Conservation (phyloP, 345 rosid species). For the Eucalyptus urophylla region DNA sequence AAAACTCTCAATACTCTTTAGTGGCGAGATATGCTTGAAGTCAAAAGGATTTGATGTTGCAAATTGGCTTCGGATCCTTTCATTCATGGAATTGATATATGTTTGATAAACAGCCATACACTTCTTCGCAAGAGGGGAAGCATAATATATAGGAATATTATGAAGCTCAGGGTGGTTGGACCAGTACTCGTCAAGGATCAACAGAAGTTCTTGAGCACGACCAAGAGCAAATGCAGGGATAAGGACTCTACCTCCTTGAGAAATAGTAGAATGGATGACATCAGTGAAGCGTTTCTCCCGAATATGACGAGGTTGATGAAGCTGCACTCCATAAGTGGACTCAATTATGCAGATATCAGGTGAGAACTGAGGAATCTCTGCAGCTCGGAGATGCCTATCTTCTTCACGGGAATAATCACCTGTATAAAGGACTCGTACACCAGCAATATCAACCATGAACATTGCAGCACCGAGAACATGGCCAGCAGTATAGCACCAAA, state of each 20-base stretch:
- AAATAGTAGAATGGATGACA: constrained; percentile 71
- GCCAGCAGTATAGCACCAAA: constrained; percentile 98
- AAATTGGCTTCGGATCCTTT: constrained; percentile 84
- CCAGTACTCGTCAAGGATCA: constrained; percentile 91
- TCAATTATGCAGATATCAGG: constrained; percentile 94
- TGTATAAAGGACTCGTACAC: constrained; percentile 89
- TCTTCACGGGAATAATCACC: constrained; percentile 97
- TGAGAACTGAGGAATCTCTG: constrained; percentile 94
- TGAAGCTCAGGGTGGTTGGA: constrained; percentile 78
- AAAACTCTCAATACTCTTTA: constrained; percentile 82
- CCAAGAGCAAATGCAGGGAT: constrained; percentile 80
- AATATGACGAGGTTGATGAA: constrained; percentile 79
- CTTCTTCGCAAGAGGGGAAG: constrained; percentile 93
- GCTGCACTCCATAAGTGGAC: constrained; percentile 95
- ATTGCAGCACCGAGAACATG: constrained; percentile 98
- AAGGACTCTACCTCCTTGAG: constrained; percentile 90
- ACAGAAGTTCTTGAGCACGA: constrained; percentile 74
- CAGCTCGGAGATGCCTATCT: constrained; percentile 91
- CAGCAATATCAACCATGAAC: constrained; percentile 97
- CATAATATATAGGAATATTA: constrained; percentile 86
- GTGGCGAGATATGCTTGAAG: constrained; percentile 75
- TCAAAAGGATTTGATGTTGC: constrained; percentile 88
- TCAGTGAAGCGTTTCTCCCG: constrained; percentile 96
- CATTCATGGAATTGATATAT: constrained; percentile 91
- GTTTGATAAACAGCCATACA: constrained; percentile 97